phyloP scores from a whole-genome alignment of 495 filamentous ascomycete species.

The Friedmanniomyces simplex region DNA sequence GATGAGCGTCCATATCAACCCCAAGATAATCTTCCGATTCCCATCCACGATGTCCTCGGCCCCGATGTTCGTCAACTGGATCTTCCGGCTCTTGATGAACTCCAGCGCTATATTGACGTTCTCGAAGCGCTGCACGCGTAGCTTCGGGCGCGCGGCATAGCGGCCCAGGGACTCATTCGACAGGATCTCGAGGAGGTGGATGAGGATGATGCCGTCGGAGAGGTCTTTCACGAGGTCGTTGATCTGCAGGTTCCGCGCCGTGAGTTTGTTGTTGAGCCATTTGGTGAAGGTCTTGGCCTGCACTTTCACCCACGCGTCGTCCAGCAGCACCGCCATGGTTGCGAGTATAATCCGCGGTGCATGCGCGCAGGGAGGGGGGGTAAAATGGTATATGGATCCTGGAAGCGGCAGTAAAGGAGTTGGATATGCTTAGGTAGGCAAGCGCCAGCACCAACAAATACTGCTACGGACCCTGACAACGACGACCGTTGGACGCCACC shows the following conservation, averaged over 20 bases:
- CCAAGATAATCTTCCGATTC: slow-evolving; percentile 93
- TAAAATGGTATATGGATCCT: background rate
- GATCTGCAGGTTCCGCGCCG: slow-evolving; percentile 59
- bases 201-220: slow-evolving; percentile 86
- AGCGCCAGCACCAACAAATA: background rate
- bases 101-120: slow-evolving; percentile 94
- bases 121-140: slow-evolving; percentile 94
- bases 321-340: slow-evolving; percentile 10
- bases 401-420: background rate
- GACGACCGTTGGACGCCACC: too few species aligned
- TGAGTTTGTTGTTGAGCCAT: slow-evolving; percentile 96
- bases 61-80: slow-evolving; percentile 96
- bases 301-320: slow-evolving; percentile 13
- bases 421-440: background rate
- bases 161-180: slow-evolving; percentile 86
- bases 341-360: background rate
- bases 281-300: slow-evolving; percentile 89
- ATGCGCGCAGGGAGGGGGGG: background rate
- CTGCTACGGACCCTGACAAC: background rate
- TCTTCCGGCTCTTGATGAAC: slow-evolving; percentile 80
- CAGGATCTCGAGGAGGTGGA: slow-evolving; percentile 93
- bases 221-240: slow-evolving; percentile 80
- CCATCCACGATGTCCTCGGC: slow-evolving; percentile 98
- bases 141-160: slow-evolving; percentile 89
- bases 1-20: slow-evolving; percentile 96